phyloP scores from a whole-genome alignment of 139 green algal species.

The Chlamydomonas applanata region DNA sequence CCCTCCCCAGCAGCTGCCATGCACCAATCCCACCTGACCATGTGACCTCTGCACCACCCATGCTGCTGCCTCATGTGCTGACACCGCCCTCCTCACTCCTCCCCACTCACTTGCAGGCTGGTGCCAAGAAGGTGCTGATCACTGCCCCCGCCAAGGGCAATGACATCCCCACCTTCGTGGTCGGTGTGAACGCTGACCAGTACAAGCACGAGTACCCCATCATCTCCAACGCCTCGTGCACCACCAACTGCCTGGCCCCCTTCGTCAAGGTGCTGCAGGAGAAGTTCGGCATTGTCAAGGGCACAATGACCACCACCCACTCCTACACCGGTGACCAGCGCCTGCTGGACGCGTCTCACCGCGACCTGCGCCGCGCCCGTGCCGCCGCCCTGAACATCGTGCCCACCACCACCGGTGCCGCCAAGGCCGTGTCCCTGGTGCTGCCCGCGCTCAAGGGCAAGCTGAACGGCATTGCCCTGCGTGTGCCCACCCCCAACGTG shows the following conservation, averaged over 20 bases:
- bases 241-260: constrained; percentile 99
- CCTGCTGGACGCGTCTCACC: constrained; percentile 97
- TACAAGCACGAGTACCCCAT: constrained; percentile 90
- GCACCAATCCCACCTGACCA: not conserved
- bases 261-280: constrained; percentile 99
- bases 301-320: constrained; percentile 99
- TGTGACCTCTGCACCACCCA: not conserved
- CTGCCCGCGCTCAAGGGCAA: constrained; percentile 93
- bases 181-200: constrained; percentile 93
- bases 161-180: constrained; percentile 97
- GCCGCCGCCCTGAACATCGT: constrained; percentile 98
- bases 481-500: constrained; percentile 98
- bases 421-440: constrained; percentile 97
- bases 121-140: constrained; percentile 99
- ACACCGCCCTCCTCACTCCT: too few species aligned
- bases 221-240: constrained; percentile 99
- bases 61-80: constrained; percentile 4
- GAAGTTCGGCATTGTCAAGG: constrained; percentile 99
- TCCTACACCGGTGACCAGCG: constrained; percentile 99
- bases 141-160: constrained; percentile 97
- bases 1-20: not conserved
- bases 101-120: too few species aligned
- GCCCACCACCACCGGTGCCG: constrained; percentile 97
- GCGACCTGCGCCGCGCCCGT: constrained; percentile 94
- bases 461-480: constrained; percentile 97